Evolutionary conservation across 192 early-diverging fungal genomes (phyloP).

Genomic region (Coemansia sp.): DNA sequence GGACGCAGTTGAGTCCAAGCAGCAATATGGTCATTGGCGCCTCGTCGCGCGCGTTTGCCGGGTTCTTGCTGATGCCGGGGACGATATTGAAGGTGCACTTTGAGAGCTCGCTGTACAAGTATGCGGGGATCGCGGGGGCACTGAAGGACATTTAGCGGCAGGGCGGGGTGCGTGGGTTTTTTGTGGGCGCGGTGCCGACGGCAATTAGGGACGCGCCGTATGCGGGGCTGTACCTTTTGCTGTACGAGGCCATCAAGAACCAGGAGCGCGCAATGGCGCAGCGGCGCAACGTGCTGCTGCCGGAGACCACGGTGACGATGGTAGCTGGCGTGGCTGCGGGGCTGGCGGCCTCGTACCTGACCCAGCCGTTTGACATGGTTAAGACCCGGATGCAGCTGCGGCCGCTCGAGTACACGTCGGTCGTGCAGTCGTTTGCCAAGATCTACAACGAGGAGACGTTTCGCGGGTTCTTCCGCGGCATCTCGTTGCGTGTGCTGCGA

Average conservation of each 20-base stretch:
- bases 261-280: conserved; percentile 38
- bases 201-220: conserved; percentile 84
- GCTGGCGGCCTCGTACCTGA: conserved; percentile 68
- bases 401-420: conserved; percentile 61
- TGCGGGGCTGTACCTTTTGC: conserved; percentile 84
- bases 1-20: conserved; percentile 48
- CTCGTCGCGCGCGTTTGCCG: conserved; percentile 66
- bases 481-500: conserved; percentile 72
- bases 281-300: conserved; percentile 31
- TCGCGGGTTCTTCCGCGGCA: conserved; percentile 78
- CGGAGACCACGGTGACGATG: conserved; percentile 60
- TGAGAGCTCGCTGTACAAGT: conserved; percentile 85
- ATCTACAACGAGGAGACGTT: conserved; percentile 67
- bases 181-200: conserved; percentile 83
- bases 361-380: conserved; percentile 92
- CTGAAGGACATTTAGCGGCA: conserved; percentile 61
- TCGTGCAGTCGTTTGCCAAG: conserved; percentile 43
- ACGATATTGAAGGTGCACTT: conserved; percentile 88
- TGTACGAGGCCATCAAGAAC: conserved; percentile 78
- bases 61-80: conserved; percentile 90
- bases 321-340: conserved; percentile 64
- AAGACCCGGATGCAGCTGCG: conserved; percentile 91
- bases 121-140: conserved; percentile 66
- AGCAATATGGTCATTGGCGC: conserved; percentile 71
- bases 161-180: conserved; percentile 75